Percentiles rank a stretch among this genome's conserved stretches.
Conservation (phyloP, 148 eudicot species). For the Cornus suecica region DNA sequence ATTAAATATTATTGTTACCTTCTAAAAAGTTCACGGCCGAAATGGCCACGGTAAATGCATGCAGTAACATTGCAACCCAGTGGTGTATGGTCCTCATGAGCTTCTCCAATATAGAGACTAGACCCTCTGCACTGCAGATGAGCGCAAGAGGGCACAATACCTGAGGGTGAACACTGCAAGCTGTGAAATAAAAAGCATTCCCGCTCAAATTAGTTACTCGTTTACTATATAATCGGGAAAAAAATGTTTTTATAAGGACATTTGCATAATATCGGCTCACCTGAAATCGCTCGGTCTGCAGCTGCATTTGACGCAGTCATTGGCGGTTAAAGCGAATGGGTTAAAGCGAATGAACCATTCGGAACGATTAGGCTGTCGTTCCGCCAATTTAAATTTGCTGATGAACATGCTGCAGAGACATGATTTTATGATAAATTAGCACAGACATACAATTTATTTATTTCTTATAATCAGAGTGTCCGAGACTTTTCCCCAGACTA, state of each 20-base stretch:
- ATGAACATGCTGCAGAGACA: conserved; percentile 4
- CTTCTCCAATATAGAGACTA: not conserved
- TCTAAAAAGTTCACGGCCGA: not conserved
- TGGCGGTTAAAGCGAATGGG: not conserved
- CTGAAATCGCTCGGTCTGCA: not conserved
- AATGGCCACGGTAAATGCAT: not conserved
- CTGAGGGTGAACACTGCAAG: conserved; percentile 7
- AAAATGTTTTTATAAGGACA: no score
- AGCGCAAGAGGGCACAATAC: not conserved
- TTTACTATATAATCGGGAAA: no score
- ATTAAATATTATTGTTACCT: not conserved
- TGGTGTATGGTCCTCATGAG: not conserved
- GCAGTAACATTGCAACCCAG: not conserved
- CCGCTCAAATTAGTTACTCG: no score
- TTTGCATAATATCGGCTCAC: not conserved
- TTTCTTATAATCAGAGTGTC: no score
- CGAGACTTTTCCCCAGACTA: no score
- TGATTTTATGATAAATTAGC: not conserved
- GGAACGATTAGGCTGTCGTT: not conserved
- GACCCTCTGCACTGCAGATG: conserved; percentile 5
- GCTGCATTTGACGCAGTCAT: conserved; percentile 4
- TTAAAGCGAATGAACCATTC: not conserved
- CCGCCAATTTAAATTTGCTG: not conserved
- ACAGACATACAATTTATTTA: no score
- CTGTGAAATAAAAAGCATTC: no score